Evolutionary conservation across 2,329 filamentous ascomycete species (phyloP), one percentile per base, ranked within the genome.

Genomic region (Ploettnerulaceae sp.): DNA sequence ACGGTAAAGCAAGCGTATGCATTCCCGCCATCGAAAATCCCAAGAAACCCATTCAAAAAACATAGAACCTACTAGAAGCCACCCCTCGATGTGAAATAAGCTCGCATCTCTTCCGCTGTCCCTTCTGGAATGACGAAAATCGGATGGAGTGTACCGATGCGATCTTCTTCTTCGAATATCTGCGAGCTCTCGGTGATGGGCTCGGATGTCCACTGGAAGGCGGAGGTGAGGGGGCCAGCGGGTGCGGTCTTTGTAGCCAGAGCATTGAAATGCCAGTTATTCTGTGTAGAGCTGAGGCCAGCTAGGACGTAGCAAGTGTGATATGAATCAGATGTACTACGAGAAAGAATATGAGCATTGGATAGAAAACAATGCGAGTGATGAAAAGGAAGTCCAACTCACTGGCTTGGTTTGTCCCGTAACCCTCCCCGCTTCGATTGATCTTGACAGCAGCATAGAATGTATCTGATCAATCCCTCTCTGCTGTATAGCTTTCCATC

Each of bases 361-460:
- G n/a, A n/a, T n/a, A n/a, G n/a, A n/a, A n/a, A n/a, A n/a, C n/a
- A n/a, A n/a, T n/a, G n/a, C n/a, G n/a, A n/a, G n/a, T n/a, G n/a
- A n/a, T n/a, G n/a, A n/a, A n/a, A n/a, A n/a, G n/a, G n/a, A n/a
- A n/a, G n/a, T n/a, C n/a, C n/a, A n/a, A 75, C 84, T 69, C 74
- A 89, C 82, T 89, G 89, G 66, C 85, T 84, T 11, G 93, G 93
- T 69, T 98, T 98, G 68, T 98, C 93, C 61, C 90, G 78, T 66
- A 98, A 72, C 1, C 93, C 93, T 44, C 91, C 91, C 50, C 79
- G 75, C 63, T 69, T 76, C 35, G 73, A 70, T 60, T 77, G 72
- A 49, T 86, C 83, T 61, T 97, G 93, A 60, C 89, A 93, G 63
- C 90, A 96, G 57, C 79, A 82, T 11, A 97, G 73, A 51, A 97